A percentile compares a stretch with the other conserved stretches of the same genome.
phyloP scores from a whole-genome alignment of 1,139 yeast species.

The Lizanozyma gosingica region DNA sequence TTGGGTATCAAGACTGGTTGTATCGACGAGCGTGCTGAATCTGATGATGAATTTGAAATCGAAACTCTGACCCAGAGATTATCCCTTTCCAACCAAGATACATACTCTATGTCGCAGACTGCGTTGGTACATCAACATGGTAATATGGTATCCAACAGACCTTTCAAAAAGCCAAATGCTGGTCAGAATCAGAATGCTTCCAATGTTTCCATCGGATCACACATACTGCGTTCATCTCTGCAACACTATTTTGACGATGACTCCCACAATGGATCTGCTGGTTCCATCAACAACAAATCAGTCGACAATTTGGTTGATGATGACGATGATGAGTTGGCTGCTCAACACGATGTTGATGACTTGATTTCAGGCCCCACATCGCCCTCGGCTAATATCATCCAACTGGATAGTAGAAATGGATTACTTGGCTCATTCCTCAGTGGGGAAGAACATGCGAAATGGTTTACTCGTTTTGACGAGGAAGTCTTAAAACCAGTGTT shows the following conservation, averaged over 20 bases:
- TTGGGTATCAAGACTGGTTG: slow-evolving; percentile 90
- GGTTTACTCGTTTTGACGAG: slow-evolving; percentile 93
- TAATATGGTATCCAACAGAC: slow-evolving; percentile 25
- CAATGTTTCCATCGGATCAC: slow-evolving; percentile 5
- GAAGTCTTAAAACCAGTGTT: slow-evolving; percentile 93
- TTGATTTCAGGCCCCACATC: slow-evolving; percentile 15
- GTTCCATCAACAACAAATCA: slow-evolving; percentile 1
- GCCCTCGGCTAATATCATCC: neutral
- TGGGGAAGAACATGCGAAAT: slow-evolving; percentile 73
- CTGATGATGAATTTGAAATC: slow-evolving; percentile 93
- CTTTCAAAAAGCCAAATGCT: slow-evolving; percentile 12
- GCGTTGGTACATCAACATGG: slow-evolving; percentile 7
- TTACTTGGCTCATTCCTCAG: slow-evolving; percentile 36
- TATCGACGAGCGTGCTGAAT: slow-evolving; percentile 60
- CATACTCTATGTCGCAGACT: slow-evolving; percentile 12
- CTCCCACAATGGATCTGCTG: slow-evolving; percentile 4
- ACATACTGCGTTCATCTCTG: slow-evolving; percentile 11
- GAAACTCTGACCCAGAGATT: slow-evolving; percentile 54
- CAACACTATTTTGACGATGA: slow-evolving; percentile 15
- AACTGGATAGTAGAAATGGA: slow-evolving; percentile 14
- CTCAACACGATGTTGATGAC: slow-evolving; percentile 27
- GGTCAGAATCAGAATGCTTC: neutral
- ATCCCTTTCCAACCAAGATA: slow-evolving; percentile 13
- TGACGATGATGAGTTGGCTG: slow-evolving; percentile 31
- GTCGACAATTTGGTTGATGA: slow-evolving; percentile 11